Conservation (phyloP, 345 rosid genomes). For the Fremontodendron californicum region DNA sequence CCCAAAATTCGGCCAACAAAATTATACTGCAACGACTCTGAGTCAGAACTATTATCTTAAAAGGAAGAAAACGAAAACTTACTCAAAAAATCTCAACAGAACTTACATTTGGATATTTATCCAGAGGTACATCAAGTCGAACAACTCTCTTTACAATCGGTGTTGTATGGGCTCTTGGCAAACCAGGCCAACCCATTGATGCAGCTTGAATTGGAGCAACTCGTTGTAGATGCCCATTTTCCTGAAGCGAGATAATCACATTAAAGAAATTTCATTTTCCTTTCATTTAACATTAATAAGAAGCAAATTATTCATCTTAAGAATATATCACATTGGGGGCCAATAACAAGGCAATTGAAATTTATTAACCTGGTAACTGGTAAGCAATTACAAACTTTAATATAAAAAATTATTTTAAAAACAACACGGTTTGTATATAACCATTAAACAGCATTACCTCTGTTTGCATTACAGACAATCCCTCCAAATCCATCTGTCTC, state of each 20-base stretch:
- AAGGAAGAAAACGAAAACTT: conserved; percentile 5
- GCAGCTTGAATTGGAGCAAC: conserved; percentile 57
- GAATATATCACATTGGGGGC: not conserved
- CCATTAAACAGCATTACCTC: conserved; percentile 53
- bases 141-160: conserved; percentile 68
- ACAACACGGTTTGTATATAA: conserved; percentile 1
- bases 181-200: conserved; percentile 72
- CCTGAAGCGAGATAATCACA: conserved; percentile 42
- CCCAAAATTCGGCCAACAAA: conserved; percentile 83
- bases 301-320: not conserved
- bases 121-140: conserved; percentile 90
- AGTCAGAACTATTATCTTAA: conserved; percentile 26
- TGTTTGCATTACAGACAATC: conserved; percentile 75
- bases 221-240: conserved; percentile 72
- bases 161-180: conserved; percentile 54
- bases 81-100: not conserved
- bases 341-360: not conserved
- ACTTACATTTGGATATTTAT: conserved; percentile 84
- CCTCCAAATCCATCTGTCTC: conserved; percentile 64
- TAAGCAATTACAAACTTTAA: not conserved
- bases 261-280: not conserved
- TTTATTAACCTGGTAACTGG: not conserved
- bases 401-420: not conserved
- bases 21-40: conserved; percentile 55
- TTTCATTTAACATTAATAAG: not conserved